Evolutionary conservation across 23 red algal species (phyloP).

Genomic region (Agarophyton chilense): DNA sequence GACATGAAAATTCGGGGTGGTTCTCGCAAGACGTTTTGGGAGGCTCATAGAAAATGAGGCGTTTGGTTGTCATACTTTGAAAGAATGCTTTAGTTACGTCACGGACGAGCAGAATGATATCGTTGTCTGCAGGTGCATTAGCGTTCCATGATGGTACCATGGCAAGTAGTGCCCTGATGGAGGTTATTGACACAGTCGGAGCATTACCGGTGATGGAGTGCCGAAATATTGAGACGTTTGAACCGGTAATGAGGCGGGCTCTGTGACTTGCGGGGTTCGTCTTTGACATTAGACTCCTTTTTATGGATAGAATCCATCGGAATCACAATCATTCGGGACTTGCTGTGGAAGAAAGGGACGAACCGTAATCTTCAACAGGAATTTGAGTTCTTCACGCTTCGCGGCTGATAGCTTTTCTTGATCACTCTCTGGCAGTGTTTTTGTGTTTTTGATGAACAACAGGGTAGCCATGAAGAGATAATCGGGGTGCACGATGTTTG

Average conservation of each 20-base stretch:
- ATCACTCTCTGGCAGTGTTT: background rate
- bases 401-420: background rate
- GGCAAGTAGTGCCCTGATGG: background rate
- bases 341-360: no score
- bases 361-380: background rate
- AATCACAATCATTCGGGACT: no score
- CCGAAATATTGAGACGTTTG: background rate
- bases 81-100: conserved; percentile 34
- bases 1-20: background rate
- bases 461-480: background rate
- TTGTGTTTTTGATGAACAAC: background rate
- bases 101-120: background rate
- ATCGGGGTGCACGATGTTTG: background rate
- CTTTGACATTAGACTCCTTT: background rate
- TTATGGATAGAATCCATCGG: conserved; percentile 10
- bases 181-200: background rate
- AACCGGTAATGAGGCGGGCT: background rate
- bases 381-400: conserved; percentile 2
- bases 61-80: background rate
- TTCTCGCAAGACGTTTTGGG: background rate
- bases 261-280: background rate
- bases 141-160: conserved; percentile 1
- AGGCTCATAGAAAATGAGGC: conserved; percentile 8
- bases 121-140: background rate
- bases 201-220: background rate